phyloP scores from a whole-genome alignment of 306 rosid species.

The Sophora flavescens region DNA sequence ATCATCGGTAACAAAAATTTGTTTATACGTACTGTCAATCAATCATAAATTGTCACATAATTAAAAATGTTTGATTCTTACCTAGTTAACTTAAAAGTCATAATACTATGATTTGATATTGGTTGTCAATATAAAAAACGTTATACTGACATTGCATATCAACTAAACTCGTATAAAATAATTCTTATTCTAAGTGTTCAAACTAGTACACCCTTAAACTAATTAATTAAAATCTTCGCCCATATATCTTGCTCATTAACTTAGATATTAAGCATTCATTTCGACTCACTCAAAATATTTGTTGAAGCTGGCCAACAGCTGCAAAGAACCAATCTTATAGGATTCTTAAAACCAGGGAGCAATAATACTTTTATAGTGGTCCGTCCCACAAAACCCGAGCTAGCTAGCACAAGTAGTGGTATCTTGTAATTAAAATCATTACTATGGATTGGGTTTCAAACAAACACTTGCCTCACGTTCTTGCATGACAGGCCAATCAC shows the following conservation, averaged over 20 bases:
- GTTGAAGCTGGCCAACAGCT: constrained; percentile 19
- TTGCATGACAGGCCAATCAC: constrained; percentile 59
- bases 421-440: constrained; percentile 44
- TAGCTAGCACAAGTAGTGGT: constrained; percentile 23
- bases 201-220: background rate
- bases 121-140: no score
- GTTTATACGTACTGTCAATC: no score
- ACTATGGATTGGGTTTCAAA: constrained; percentile 53
- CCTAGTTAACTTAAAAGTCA: no score
- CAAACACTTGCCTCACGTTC: constrained; percentile 75
- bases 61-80: no score
- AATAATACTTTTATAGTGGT: constrained; percentile 26
- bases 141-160: no score
- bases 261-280: constrained; percentile 33
- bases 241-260: background rate
- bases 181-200: no score
- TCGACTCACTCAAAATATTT: background rate
- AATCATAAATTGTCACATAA: no score
- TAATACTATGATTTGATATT: no score
- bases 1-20: no score
- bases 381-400: constrained; percentile 51
- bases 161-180: no score
- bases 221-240: background rate
- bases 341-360: constrained; percentile 41
- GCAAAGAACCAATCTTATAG: constrained; percentile 35